Base-by-base conservation (phyloP, 2,329 filamentous ascomycete species). In the Neofusicoccum ribis region DNA sequence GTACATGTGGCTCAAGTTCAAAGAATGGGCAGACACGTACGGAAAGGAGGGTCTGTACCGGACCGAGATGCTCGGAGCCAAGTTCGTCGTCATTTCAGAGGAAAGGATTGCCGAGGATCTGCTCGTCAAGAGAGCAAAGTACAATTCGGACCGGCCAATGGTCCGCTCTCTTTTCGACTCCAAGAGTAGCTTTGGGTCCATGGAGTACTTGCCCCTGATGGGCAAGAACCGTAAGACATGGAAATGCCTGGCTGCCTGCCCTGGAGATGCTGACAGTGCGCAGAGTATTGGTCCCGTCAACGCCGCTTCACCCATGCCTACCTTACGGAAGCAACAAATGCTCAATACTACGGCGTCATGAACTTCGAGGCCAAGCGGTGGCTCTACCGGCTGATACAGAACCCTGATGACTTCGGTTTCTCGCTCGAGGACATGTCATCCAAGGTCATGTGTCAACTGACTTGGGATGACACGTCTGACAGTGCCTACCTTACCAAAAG, bases 141-240 rank as follows among this genome's bases (percentile, higher is more conserved):
- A 80, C 65, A 84, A 84, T 71, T 85, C 83, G 3, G 83, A 85
- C 68, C 76, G 83, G 36, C 75, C 82, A n/a, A 73, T 77, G 63
- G 80, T 85, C 56, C 78, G 78, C 66, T 85, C 83, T 0, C 70
- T 86, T 37, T 83, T 84, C 64, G 83, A 86, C 70, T 82, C 83
- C 0, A 86, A 86, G 73, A 84, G 82, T 67, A 82, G 81, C 0
- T 69, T 82, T 71, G 84, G 84, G 2, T 85, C 83, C 1, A 84
- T 84, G 83, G 83, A 85, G 65, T 85, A 85, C 65, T 76, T 86
- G 2, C 84, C 84, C 4, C 70, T 86, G 47, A 85, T 86, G 83
- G 83, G 84, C 54, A 83, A 80, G 72, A 86, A 85, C 68, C 76
- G 83, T 85, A 74, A 72, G 82, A 23, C 20, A 17, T n/a, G 54